phyloP scores from a whole-genome alignment of 2,329 filamentous ascomycete genomes.

The Diaporthe nobilis region DNA sequence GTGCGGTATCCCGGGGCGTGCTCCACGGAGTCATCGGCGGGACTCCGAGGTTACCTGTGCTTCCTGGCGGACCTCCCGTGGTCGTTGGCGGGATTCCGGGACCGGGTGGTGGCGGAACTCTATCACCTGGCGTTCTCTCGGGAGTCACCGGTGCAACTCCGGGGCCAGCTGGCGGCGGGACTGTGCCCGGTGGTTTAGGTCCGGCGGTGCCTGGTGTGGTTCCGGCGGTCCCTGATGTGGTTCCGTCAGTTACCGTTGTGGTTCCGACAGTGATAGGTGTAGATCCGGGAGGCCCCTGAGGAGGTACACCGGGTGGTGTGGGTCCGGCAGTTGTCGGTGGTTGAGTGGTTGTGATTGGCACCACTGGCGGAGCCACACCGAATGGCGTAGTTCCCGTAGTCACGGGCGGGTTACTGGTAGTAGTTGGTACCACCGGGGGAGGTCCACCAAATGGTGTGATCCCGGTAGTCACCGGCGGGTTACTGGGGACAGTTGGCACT shows the following conservation, averaged over 20 bases:
- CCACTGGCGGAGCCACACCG: too few relatives aligned
- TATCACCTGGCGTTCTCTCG: background rate
- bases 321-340: too few relatives aligned
- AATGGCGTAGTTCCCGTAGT: too few relatives aligned
- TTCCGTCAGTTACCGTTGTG: background rate
- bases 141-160: background rate
- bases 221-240: background rate
- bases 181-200: background rate
- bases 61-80: too few relatives aligned
- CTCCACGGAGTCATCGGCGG: background rate
- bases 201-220: background rate
- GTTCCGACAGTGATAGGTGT: background rate
- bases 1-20: background rate
- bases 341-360: too few relatives aligned
- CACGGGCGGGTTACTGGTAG: too few relatives aligned
- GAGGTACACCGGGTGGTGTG: background rate
- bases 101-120: conserved; percentile 18
- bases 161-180: background rate
- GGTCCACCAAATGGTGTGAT: too few relatives aligned
- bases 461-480: too few relatives aligned
- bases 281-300: background rate
- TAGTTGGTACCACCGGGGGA: too few relatives aligned
- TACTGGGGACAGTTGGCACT: too few relatives aligned
- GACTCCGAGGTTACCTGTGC: background rate
- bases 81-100: background rate